These are phyloP conservation scores for Tylopilus felleus DNA, from an alignment of 768 basidiomycete species.

Conservation along the genomic window DNA sequence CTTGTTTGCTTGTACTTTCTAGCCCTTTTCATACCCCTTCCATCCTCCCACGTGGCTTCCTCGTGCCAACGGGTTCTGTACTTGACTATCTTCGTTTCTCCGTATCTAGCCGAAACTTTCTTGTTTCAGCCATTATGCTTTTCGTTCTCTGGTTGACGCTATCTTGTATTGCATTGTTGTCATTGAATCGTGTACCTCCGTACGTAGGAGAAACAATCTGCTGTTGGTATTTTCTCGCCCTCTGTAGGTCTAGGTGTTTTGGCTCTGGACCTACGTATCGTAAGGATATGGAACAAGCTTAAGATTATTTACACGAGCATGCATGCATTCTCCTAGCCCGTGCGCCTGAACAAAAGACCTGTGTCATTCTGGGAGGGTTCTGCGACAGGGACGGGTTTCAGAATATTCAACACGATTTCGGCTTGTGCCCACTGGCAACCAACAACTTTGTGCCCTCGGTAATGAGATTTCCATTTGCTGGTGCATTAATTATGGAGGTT, in stretches of 20 bases:
- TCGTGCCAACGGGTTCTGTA: neutral
- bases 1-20: neutral
- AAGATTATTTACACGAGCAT: neutral
- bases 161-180: neutral
- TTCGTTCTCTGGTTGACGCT: constrained; percentile 1
- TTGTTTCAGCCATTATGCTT: neutral
- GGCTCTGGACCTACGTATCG: too few relatives aligned
- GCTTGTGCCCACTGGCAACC: neutral
- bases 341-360: too few relatives aligned
- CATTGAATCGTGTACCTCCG: constrained; percentile 7
- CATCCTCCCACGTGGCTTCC: neutral
- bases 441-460: neutral
- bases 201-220: neutral
- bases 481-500: too few relatives aligned
- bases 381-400: neutral
- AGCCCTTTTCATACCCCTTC: neutral
- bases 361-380: too few relatives aligned
- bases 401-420: neutral
- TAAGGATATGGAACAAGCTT: neutral
- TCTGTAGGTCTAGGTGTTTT: too few relatives aligned
- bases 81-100: neutral
- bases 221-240: neutral
- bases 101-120: neutral
- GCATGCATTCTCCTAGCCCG: neutral
- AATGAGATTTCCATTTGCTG: neutral